Base-by-base conservation (phyloP, 768 basidiomycete species). In the Porphyrellus cyaneotinctus region DNA sequence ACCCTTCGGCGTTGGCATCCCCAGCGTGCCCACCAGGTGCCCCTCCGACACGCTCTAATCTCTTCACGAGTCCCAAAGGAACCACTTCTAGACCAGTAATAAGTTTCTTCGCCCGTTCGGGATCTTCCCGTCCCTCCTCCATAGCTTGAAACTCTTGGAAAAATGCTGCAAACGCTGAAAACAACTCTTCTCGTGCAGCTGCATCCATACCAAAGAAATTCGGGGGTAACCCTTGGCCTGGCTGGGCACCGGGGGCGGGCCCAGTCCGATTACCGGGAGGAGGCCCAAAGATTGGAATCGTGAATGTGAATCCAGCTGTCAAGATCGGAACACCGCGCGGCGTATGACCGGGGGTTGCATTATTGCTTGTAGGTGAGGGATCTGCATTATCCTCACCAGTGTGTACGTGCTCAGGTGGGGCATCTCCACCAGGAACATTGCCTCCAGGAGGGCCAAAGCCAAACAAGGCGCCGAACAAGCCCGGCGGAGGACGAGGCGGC, bases 81-180 rank as follows among this genome's bases (percentile, higher is more conserved):
- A 91, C 86, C 33, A 74, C 77, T 43, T 88, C 86, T 4, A 91
- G 66, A 1, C 81, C 87, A 30, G 73, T 75, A 2, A 90, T 67
- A 12, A 91, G 74, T 53, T 71, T 75, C 66, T 77, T 79, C 2
- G 87, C 88, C 26, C 86, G 75, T 53, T 81, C 83, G 0, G 85
- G 84, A 57, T 87, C 83, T 54, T 88, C 87, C 24, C 71, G 70
- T 57, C 73, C 66, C 18, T 74, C 70, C 4, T 72, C 73, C 38
- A 58, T 42, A 17, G 47, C 58, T 1, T 63, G 62, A 32, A 68
- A 59, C 38, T 64, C 65, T 49, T 65, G 65, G 45, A 70, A 49
- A 43, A 71, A 60, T 22, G 63, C 56, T 13, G 62, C 48, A 58
- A 72, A 60, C 32, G 63, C 57, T 9, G 61, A 52, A 26, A 69